Conservation (phyloP, 225 moss, liverwort and hornwort genomes). For the Ulota crispa region DNA sequence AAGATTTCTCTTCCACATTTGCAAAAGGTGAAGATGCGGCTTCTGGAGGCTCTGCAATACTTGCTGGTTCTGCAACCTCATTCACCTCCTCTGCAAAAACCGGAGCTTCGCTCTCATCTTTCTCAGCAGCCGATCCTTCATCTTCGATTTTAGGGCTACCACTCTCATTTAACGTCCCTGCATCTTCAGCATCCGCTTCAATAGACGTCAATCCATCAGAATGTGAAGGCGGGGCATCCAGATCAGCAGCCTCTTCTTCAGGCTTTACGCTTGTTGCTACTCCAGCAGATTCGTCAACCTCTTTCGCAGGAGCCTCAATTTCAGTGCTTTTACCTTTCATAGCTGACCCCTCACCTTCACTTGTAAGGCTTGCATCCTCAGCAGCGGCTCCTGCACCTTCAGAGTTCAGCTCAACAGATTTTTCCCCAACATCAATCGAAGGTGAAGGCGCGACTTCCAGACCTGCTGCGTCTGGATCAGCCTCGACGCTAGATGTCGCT, state of each 20-base stretch:
- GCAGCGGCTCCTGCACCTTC: background rate
- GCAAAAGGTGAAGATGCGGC: background rate
- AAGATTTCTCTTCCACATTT: background rate
- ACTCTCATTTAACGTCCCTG: background rate
- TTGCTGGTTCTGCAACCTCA: background rate
- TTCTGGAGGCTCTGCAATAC: background rate
- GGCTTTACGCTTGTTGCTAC: no score
- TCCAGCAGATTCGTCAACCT: no score
- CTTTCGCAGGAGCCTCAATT: no score
- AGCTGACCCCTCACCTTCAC: background rate
- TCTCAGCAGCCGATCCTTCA: constrained; percentile 4
- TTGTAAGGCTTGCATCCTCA: background rate
- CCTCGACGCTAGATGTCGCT: background rate
- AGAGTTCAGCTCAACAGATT: background rate
- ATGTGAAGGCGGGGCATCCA: no score
- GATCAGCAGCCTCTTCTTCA: no score
- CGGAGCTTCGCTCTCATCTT: background rate
- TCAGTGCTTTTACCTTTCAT: background rate
- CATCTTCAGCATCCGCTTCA: background rate
- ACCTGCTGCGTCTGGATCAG: background rate
- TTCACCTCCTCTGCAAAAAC: background rate
- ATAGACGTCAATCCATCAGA: no score
- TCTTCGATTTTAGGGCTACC: background rate
- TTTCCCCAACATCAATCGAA: constrained; percentile 10
- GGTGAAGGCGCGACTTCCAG: background rate